Base-by-base conservation (phyloP, 805 yeast species). In the Sugiyamaella americana region DNA sequence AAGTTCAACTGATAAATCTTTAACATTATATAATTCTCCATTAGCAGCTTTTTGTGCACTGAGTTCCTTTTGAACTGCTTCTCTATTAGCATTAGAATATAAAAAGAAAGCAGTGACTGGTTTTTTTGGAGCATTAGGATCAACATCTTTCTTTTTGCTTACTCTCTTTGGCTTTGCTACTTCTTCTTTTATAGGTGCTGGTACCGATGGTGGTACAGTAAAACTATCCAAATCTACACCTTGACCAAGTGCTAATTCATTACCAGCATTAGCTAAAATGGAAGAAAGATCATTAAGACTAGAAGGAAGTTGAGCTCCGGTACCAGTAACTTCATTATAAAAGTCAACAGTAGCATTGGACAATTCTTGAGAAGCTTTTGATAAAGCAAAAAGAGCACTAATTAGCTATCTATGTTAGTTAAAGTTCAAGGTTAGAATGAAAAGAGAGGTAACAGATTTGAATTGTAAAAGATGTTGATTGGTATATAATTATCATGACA, bases 51-150 rank as follows among this genome's bases (percentile, higher is more conserved):
- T 10, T 5, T 73, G 69, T 32, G 67, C 67, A 47, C 69, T 74
- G 60, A 95, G 76, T 52, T 84, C 88, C 45, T 76, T 81, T 47
- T 82, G 78, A 52, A 89, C 74, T 34, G 74, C 69, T 51, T 82
- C 84, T 59, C 96, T 80, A 54, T 80, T 76, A 54, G 78, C 80
- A 54, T 84, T 81, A 44, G 87, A 80, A 66, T 80, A 91, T 37
- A 80, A 75, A 65, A 91, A 85, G 70, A 80, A 89, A 39, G 86
- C 84, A 19, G 96, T 88, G 60, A 87, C 72, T 13, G 98, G 98
- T 60, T 88, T 88, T 73, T 86, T 87, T 50, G 98, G 98, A 39
- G 96, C 96, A 59, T 85, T 82, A 44, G 97, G 97, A 66, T 91
- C 98, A 57, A 67, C 72, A 58, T 71, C 73, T 58, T 68, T 71